Evolutionary conservation across 78 protist genomes (phyloP), one percentile per base, ranked within the genome.

Genomic region (Planoprotostelium fungivorum): DNA sequence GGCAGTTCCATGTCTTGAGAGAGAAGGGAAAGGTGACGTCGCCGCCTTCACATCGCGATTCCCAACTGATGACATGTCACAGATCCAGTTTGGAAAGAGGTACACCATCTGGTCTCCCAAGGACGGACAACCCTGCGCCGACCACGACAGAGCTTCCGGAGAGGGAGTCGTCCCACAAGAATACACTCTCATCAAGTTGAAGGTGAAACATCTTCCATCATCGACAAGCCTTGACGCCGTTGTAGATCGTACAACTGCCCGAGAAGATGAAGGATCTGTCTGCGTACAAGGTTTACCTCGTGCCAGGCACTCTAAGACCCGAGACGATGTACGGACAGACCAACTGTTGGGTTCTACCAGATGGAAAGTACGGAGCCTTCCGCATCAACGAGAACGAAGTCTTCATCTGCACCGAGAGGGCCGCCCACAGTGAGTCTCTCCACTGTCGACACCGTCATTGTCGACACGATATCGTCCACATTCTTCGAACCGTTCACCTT

Each of bases 281-380:
- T 51, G 31, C 86, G 84, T 51, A 36, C 88, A 90, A 89, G 34
- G 96, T 99, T 73, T 98, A 84, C 90, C 88, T 99, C 10, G 99
- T 94, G 1, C 98, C 99, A 29, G 99, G 99, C 63, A 99, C 99
- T 1, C 97, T 99, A n/a, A 94, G 99, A 28, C 99, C 99, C 31
- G 99, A 99, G 97, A 99, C 99, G 36, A 99, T 99, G 99, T 98
- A 95, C 94, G 99, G 99, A 28, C 99, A 98, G 92, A 99, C 99
- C 92, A 99, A 99, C 93, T 97, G 99, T 95, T 99, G 99, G 99
- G 90, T 98, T 39, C 91, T 94, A 1, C 99, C 99, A 35, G 89
- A 85, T 28, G 97, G 97, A 29, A 89, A 93, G 34, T 99, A 99
- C 93, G 99, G 98, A 36, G 99, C 97, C 25, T 97, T 88, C 90